A percentile compares a stretch with the other conserved stretches of the same genome.
These are phyloP conservation scores for Botrytis galanthina DNA, from an alignment of 2,329 filamentous ascomycete species.

Conservation along the genomic window DNA sequence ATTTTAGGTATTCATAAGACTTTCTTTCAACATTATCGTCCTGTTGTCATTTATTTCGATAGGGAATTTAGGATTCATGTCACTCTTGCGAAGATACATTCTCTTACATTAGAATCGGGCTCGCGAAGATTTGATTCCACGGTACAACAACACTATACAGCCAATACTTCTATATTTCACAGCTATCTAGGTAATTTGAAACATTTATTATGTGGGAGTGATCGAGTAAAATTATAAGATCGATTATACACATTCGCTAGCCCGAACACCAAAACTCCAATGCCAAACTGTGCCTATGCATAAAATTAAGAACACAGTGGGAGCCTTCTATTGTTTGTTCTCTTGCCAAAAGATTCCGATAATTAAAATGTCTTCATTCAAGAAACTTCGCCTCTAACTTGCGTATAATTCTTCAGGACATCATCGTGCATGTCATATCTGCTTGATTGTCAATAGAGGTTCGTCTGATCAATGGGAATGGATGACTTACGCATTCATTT, in stretches of 20 bases:
- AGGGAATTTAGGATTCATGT: neutral
- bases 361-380: neutral
- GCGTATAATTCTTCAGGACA: neutral
- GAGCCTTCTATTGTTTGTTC: neutral
- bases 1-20: no score
- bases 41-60: neutral
- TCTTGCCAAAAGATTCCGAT: neutral
- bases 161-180: neutral
- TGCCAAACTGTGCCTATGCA: neutral
- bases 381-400: neutral
- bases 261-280: neutral
- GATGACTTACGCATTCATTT: conserved; percentile 57
- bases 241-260: neutral
- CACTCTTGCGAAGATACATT: neutral
- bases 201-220: neutral
- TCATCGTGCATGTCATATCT: conserved; percentile 16
- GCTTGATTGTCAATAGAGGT: neutral
- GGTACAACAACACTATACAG: neutral
- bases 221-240: neutral
- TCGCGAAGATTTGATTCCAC: neutral
- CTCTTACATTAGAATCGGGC: neutral
- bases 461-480: neutral
- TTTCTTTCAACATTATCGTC: neutral
- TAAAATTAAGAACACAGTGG: neutral
- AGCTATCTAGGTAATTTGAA: neutral